Conservation (phyloP, 441 rosid species). For the Brassica hybrid region DNA sequence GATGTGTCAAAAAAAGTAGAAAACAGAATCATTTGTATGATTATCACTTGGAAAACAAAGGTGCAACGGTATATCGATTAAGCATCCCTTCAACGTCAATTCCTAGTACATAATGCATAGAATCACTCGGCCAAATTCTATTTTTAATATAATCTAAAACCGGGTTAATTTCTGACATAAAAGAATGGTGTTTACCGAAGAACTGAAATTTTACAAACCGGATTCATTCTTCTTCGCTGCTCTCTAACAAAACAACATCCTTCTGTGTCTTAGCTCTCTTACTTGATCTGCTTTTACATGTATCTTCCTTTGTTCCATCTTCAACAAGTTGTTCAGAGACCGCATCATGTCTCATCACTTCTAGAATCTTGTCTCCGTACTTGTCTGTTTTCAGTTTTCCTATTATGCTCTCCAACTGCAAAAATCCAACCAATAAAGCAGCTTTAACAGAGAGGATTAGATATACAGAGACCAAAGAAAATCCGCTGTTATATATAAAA, state of each 20-base stretch:
- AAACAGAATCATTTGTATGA: no score
- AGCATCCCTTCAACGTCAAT: not conserved
- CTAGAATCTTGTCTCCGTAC: constrained; percentile 78
- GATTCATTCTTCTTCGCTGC: constrained; percentile 57
- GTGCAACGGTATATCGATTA: constrained; percentile 11
- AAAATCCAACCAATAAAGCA: constrained; percentile 12
- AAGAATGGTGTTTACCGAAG: not conserved
- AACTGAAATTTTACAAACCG: not conserved
- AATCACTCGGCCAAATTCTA: not conserved
- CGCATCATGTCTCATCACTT: constrained; percentile 48
- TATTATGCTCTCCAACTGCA: constrained; percentile 86
- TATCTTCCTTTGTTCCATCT: constrained; percentile 44
- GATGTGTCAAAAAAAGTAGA: no score
- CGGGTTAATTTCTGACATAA: not conserved
- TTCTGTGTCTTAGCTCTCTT: constrained; percentile 69
- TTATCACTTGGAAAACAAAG: not conserved
- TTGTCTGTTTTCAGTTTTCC: constrained; percentile 84
- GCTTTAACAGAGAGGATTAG: constrained; percentile 4
- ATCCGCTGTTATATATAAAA: not conserved
- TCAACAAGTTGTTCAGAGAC: constrained; percentile 40
- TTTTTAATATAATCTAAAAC: not conserved
- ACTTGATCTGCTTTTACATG: constrained; percentile 44
- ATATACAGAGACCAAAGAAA: not conserved
- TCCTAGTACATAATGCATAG: not conserved
- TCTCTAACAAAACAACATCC: constrained; percentile 58